Conservation (phyloP, 2,329 filamentous ascomycete genomes). For the Neurospora crassa region DNA sequence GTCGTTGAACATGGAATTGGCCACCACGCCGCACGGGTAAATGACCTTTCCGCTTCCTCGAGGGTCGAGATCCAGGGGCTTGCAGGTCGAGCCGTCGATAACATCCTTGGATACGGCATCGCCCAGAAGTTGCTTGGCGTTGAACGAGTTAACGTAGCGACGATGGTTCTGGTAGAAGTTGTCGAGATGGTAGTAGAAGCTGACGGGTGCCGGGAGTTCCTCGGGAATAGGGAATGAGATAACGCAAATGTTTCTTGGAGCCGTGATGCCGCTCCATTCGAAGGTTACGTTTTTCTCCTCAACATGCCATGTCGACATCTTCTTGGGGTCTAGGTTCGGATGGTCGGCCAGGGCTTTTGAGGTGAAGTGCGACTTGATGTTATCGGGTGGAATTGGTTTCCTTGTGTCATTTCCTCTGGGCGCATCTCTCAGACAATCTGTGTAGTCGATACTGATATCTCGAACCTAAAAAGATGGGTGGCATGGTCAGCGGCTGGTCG, state of each 20-base stretch:
- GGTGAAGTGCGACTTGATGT: conserved; percentile 65
- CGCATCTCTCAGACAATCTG: conserved; percentile 56
- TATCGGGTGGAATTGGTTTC: conserved; percentile 41
- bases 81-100: conserved; percentile 63
- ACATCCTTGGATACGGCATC: conserved; percentile 46
- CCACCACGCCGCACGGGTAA: conserved; percentile 92
- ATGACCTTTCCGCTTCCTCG: conserved; percentile 54
- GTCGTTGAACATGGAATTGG: conserved; percentile 96
- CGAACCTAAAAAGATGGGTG: conserved; percentile 65
- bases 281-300: conserved; percentile 32
- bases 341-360: conserved; percentile 27
- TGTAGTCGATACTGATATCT: conserved; percentile 88
- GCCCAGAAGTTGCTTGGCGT: conserved; percentile 71
- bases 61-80: conserved; percentile 53
- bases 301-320: conserved; percentile 30
- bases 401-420: conserved; percentile 31
- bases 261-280: conserved; percentile 27
- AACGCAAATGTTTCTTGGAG: conserved; percentile 47
- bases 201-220: conserved; percentile 68
- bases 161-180: conserved; percentile 99
- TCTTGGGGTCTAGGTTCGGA: conserved; percentile 14
- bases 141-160: conserved; percentile 86
- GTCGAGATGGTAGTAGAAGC: conserved; percentile 90
- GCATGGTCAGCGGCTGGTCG: neutral
- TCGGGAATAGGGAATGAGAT: conserved; percentile 74